These are phyloP conservation scores for Hypoxylon lienhwacheense DNA, from an alignment of 495 filamentous ascomycete genomes.

Conservation along the genomic window DNA sequence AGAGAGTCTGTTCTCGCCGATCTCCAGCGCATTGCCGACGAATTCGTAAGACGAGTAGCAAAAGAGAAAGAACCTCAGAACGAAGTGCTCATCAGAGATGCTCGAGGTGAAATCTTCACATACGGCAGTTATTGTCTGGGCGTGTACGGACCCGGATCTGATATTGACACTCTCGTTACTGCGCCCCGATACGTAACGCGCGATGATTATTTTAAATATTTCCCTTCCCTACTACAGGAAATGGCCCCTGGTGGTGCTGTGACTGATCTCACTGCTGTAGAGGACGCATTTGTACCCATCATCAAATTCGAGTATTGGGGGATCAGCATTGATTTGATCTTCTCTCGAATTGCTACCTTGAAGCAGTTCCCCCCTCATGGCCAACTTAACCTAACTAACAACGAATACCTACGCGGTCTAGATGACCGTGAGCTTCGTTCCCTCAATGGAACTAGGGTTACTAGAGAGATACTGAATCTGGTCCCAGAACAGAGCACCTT, in stretches of 20 bases:
- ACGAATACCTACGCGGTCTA: constrained; percentile 79
- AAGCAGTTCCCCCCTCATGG: constrained; percentile 72
- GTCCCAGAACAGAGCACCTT: constrained; percentile 91
- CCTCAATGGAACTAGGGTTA: constrained; percentile 90
- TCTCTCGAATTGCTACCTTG: constrained; percentile 71
- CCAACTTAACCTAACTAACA: constrained; percentile 68
- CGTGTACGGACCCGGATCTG: constrained; percentile 91
- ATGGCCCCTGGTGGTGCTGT: constrained; percentile 76
- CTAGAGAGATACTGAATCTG: constrained; percentile 82
- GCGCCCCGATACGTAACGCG: constrained; percentile 82
- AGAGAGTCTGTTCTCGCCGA: constrained; percentile 60
- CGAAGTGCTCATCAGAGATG: constrained; percentile 71
- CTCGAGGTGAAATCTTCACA: constrained; percentile 88
- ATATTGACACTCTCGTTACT: constrained; percentile 95
- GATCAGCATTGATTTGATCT: constrained; percentile 94
- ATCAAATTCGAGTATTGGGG: constrained; percentile 91
- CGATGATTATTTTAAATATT: constrained; percentile 88
- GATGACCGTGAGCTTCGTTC: constrained; percentile 84
- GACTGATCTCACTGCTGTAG: constrained; percentile 80
- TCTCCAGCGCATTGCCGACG: constrained; percentile 75
- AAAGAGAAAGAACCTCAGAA: constrained; percentile 71
- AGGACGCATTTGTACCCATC: constrained; percentile 89
- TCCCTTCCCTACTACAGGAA: constrained; percentile 72
- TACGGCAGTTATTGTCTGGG: constrained; percentile 94
- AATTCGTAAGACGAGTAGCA: constrained; percentile 82